Conservation (phyloP, 2,329 filamentous ascomycete species). For the Trematosphaeria pertusa region DNA sequence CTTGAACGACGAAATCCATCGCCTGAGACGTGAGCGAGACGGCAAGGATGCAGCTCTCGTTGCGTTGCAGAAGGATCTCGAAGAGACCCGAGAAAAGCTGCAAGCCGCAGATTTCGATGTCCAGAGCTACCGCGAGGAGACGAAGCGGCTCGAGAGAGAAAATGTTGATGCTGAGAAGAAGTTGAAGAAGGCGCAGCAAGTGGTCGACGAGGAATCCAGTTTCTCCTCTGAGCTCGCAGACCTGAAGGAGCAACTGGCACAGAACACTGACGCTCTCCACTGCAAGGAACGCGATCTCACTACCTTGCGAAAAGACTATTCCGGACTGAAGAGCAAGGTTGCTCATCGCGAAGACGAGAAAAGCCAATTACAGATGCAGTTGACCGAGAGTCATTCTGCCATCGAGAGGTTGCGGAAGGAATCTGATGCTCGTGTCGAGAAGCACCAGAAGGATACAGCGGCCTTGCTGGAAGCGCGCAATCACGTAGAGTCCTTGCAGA, state of each 20-base stretch:
- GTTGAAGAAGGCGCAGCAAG: slow-evolving; percentile 9
- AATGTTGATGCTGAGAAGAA: slow-evolving; percentile 14
- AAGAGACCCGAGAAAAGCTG: slow-evolving; percentile 11
- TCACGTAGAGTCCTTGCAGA: slow-evolving; percentile 8
- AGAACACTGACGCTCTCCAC: slow-evolving; percentile 10
- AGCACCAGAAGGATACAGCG: slow-evolving; percentile 10
- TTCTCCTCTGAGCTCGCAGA: slow-evolving; percentile 10
- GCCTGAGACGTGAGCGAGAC: slow-evolving; percentile 17
- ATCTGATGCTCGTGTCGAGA: slow-evolving; percentile 7
- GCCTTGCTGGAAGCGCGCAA: slow-evolving; percentile 13
- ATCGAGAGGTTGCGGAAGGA: slow-evolving; percentile 22
- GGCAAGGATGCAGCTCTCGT: slow-evolving; percentile 18
- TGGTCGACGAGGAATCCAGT: background rate
- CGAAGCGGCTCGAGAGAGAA: slow-evolving; percentile 14
- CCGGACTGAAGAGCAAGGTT: slow-evolving; percentile 1
- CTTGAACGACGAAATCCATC: slow-evolving; percentile 21
- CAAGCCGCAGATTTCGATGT: slow-evolving; percentile 11
- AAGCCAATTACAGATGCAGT: slow-evolving; percentile 13
- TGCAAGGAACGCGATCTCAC: slow-evolving; percentile 9
- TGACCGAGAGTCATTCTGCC: slow-evolving; percentile 13
- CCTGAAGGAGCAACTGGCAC: slow-evolving; percentile 17
- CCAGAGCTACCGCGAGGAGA: slow-evolving; percentile 8
- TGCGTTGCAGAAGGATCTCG: slow-evolving; percentile 10
- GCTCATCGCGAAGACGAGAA: slow-evolving; percentile 12
- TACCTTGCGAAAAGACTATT: slow-evolving; percentile 7